These are phyloP conservation scores for Calonectria honghensis DNA, from an alignment of 2,329 filamentous ascomycete genomes.

Conservation along the genomic window DNA sequence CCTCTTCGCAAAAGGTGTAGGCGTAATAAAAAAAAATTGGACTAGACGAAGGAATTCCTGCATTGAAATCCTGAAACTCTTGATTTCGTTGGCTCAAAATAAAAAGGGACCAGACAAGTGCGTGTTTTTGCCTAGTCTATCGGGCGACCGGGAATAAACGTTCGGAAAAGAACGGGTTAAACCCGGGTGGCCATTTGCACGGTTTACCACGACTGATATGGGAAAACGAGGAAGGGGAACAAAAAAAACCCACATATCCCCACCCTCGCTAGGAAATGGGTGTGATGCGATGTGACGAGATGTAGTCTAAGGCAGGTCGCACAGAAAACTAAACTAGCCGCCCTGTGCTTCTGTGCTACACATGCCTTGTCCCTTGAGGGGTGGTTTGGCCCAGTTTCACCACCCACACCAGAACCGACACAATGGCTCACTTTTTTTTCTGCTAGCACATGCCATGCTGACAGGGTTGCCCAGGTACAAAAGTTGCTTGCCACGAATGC, in stretches of 20 bases:
- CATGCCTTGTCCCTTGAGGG: conserved; percentile 19
- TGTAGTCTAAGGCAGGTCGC: conserved; percentile 38
- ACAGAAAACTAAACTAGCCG: conserved; percentile 35
- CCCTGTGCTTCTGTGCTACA: conserved; percentile 35
- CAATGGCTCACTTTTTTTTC: conserved; percentile 14
- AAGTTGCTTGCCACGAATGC: too few species aligned
- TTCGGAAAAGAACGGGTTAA: background rate
- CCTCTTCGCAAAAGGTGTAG: conserved; percentile 2
- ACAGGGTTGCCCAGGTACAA: background rate
- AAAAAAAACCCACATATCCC: conserved; percentile 26
- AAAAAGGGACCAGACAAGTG: background rate
- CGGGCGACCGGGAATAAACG: conserved; percentile 3
- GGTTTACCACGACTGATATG: conserved; percentile 6
- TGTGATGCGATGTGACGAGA: conserved; percentile 40
- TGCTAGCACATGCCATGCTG: conserved; percentile 7
- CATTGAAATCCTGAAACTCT: background rate
- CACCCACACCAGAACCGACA: conserved; percentile 39
- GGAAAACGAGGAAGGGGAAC: background rate
- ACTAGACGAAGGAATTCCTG: background rate
- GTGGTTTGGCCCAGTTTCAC: conserved; percentile 27
- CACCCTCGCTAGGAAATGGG: conserved; percentile 33
- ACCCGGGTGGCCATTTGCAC: background rate
- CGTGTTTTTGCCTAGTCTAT: background rate
- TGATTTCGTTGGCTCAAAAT: background rate
- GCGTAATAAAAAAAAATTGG: background rate